Evolutionary conservation across 345 rosid species (phyloP).

Genomic region (Mangifera indica): DNA sequence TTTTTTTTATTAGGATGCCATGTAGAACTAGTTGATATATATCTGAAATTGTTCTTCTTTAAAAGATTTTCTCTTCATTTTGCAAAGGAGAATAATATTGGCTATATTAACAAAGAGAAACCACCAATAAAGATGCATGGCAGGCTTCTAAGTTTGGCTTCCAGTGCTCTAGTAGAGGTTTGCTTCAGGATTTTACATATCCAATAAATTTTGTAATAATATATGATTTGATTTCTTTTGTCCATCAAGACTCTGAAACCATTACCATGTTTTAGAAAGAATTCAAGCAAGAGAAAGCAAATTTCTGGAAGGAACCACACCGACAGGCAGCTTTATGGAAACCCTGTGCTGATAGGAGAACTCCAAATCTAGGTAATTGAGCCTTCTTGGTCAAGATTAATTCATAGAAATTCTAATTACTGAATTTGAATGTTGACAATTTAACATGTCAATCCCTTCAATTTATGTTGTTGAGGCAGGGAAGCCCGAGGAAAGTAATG

Average conservation of each 20-base stretch:
- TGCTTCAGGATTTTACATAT: slow-evolving; percentile 21
- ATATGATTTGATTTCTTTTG: neutral
- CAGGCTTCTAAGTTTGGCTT: slow-evolving; percentile 67
- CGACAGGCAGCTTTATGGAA: slow-evolving; percentile 62
- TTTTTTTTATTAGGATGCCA: neutral
- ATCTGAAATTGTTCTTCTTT: neutral
- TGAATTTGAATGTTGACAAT: slow-evolving; percentile 1
- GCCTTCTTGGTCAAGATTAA: neutral
- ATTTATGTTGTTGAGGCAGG: slow-evolving; percentile 33
- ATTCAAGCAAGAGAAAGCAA: slow-evolving; percentile 41
- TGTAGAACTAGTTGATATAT: too few relatives aligned
- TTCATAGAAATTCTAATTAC: neutral
- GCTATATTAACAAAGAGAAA: slow-evolving; percentile 29
- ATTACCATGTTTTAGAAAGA: slow-evolving; percentile 47
- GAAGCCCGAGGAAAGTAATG: slow-evolving; percentile 46
- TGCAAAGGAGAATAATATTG: slow-evolving; percentile 33
- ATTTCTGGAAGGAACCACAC: slow-evolving; percentile 56
- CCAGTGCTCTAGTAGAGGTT: slow-evolving; percentile 69
- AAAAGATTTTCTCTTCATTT: slow-evolving; percentile 6
- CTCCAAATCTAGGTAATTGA: slow-evolving; percentile 33
- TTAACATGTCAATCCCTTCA: slow-evolving; percentile 9
- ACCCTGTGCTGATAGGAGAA: slow-evolving; percentile 66
- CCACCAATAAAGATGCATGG: slow-evolving; percentile 64
- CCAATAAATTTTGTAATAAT: neutral
- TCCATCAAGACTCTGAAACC: slow-evolving; percentile 10